Conservation (phyloP, 306 rosid species). For the Prunus mume region DNA sequence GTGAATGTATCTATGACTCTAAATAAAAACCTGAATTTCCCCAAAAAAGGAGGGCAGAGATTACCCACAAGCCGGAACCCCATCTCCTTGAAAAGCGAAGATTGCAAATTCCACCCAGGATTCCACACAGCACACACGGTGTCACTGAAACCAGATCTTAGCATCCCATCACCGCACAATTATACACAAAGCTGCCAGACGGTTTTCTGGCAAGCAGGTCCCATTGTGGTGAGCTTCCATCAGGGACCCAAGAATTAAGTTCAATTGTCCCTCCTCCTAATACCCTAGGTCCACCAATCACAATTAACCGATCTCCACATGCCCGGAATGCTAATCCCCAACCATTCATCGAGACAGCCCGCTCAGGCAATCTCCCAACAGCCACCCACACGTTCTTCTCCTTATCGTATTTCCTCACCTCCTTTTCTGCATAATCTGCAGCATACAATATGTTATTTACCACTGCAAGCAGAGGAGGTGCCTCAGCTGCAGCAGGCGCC, state of each 20-base stretch:
- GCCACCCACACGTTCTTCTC: slow-evolving; percentile 28
- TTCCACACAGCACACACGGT: slow-evolving; percentile 19
- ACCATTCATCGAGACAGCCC: slow-evolving; percentile 41
- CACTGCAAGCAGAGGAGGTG: slow-evolving; percentile 88
- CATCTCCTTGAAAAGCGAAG: slow-evolving; percentile 40
- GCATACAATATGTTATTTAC: slow-evolving; percentile 67
- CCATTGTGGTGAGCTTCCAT: slow-evolving; percentile 51
- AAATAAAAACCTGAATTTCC: slow-evolving; percentile 34
- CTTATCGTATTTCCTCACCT: slow-evolving; percentile 52
- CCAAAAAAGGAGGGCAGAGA: slow-evolving; percentile 37
- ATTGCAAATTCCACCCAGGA: slow-evolving; percentile 32
- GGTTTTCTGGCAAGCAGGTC: slow-evolving; percentile 44
- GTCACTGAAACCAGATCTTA: slow-evolving; percentile 30
- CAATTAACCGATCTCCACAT: slow-evolving; percentile 58
- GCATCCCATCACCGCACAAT: slow-evolving; percentile 85
- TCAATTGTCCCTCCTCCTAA: slow-evolving; percentile 33
- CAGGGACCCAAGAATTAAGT: slow-evolving; percentile 53
- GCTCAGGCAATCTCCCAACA: slow-evolving; percentile 61
- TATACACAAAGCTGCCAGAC: slow-evolving; percentile 57
- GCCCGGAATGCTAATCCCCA: slow-evolving; percentile 82
- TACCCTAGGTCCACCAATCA: slow-evolving; percentile 52
- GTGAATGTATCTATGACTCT: slow-evolving; percentile 36
- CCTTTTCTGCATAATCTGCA: slow-evolving; percentile 50
- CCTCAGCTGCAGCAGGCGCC: slow-evolving; percentile 33
- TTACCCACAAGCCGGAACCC: slow-evolving; percentile 33